Percentiles rank a stretch among this genome's conserved stretches.
Evolutionary conservation across 805 yeast genomes (phyloP).

Genomic region (Kregervanrija delftensis): DNA sequence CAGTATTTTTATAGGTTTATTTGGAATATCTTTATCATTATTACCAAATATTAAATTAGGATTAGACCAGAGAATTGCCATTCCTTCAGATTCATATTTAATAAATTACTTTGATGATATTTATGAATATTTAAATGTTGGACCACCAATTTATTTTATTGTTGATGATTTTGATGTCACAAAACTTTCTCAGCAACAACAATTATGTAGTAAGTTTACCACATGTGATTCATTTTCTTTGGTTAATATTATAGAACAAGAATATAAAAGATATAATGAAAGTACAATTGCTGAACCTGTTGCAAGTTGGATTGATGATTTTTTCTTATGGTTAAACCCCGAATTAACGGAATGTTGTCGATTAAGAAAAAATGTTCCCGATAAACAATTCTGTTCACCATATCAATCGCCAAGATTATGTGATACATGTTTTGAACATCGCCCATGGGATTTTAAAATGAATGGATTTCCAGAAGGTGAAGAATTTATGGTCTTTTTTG

Average conservation of each 20-base stretch:
- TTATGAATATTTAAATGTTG: conserved; percentile 67
- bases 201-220: conserved; percentile 81
- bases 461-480: conserved; percentile 73
- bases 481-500: conserved; percentile 61
- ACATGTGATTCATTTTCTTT: conserved; percentile 75
- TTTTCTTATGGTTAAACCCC: conserved; percentile 81
- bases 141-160: conserved; percentile 89
- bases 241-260: conserved; percentile 79
- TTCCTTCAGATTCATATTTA: conserved; percentile 78
- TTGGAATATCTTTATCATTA: conserved; percentile 61
- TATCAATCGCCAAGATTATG: conserved; percentile 65
- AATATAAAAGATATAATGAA: conserved; percentile 54
- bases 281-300: conserved; percentile 77
- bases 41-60: conserved; percentile 72
- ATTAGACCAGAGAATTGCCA: conserved; percentile 82
- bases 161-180: conserved; percentile 65
- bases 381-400: conserved; percentile 58
- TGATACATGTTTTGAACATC: conserved; percentile 59
- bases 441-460: conserved; percentile 67
- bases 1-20: conserved; percentile 50
- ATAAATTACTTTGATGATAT: conserved; percentile 75
- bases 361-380: conserved; percentile 40
- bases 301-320: conserved; percentile 92
- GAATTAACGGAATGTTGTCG: conserved; percentile 81
- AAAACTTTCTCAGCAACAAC: conserved; percentile 52